phyloP scores from a whole-genome alignment of 1,284 basidiomycete genomes.

The Naganishia albida region DNA sequence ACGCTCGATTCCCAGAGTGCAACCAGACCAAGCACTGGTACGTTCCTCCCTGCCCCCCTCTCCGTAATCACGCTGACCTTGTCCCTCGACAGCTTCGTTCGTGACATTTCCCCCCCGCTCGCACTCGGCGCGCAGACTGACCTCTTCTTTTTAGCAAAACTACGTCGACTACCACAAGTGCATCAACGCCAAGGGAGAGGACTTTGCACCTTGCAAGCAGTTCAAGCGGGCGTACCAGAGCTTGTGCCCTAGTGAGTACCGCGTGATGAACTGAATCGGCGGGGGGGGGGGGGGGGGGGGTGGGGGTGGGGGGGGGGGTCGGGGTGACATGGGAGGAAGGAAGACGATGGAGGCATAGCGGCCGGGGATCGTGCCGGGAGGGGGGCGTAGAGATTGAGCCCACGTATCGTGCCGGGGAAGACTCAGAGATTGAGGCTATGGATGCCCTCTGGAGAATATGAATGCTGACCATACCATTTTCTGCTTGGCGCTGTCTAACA shows the following conservation, averaged over 20 bases:
- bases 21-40: constrained; percentile 96
- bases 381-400: neutral
- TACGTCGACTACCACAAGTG: constrained; percentile 99
- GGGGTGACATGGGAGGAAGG: neutral
- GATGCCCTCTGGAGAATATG: too few species aligned
- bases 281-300: neutral
- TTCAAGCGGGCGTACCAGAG: constrained; percentile 97
- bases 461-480: neutral
- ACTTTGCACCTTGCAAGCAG: constrained; percentile 96
- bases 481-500: constrained; percentile 48
- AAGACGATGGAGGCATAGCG: neutral
- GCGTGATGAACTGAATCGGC: neutral
- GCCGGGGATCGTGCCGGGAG: neutral
- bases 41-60: constrained; percentile 38
- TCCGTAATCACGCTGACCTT: neutral
- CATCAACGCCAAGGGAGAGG: constrained; percentile 94
- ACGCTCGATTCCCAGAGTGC: constrained; percentile 91
- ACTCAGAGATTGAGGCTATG: too few species aligned
- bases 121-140: too few species aligned
- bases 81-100: constrained; percentile 28
- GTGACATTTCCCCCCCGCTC: constrained; percentile 10
- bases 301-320: neutral
- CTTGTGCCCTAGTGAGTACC: constrained; percentile 88
- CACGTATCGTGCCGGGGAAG: too few species aligned
- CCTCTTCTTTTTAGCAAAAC: constrained; percentile 76